Evolutionary conservation across 306 rosid genomes (phyloP).

Genomic region (Medicago lupulina): DNA sequence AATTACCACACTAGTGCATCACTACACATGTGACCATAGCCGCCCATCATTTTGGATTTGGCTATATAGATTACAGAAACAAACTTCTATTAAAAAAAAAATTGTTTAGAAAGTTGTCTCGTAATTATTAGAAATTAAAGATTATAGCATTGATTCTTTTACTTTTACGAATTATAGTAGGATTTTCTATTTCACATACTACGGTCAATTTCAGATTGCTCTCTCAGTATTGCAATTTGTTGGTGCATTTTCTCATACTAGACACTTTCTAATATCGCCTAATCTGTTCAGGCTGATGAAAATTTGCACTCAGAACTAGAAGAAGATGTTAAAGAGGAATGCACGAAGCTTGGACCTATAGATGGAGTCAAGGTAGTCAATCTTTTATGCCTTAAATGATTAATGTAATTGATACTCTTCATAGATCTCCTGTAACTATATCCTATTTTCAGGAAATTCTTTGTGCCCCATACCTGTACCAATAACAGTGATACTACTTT

Average conservation of each 20-base stretch:
- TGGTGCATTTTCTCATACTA: slow-evolving; percentile 35
- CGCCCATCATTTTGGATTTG: slow-evolving; percentile 25
- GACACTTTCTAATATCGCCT: slow-evolving; percentile 36
- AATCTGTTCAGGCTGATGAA: slow-evolving; percentile 76
- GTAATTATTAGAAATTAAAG: not conserved
- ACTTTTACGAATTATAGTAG: not conserved
- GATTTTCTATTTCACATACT: slow-evolving; percentile 18
- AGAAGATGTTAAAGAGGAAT: slow-evolving; percentile 89
- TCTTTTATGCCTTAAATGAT: slow-evolving; percentile 21
- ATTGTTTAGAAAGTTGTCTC: not conserved
- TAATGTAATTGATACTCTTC: slow-evolving; percentile 7
- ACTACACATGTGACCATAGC: slow-evolving; percentile 27
- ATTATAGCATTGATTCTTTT: too few relatives aligned
- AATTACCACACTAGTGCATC: slow-evolving; percentile 30
- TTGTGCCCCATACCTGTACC: slow-evolving; percentile 10
- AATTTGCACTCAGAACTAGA: slow-evolving; percentile 72
- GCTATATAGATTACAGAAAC: slow-evolving; percentile 11
- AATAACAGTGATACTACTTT: slow-evolving; percentile 7
- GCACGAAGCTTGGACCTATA: slow-evolving; percentile 80
- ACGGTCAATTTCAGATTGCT: slow-evolving; percentile 24
- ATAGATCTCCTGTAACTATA: not conserved
- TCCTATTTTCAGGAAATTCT: slow-evolving; percentile 26
- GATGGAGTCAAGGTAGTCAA: slow-evolving; percentile 77
- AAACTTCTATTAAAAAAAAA: slow-evolving; percentile 3
- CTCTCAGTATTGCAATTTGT: slow-evolving; percentile 19